Conservation (phyloP, 2,329 filamentous ascomycete genomes). For the Teratosphaeria epicoccoides region DNA sequence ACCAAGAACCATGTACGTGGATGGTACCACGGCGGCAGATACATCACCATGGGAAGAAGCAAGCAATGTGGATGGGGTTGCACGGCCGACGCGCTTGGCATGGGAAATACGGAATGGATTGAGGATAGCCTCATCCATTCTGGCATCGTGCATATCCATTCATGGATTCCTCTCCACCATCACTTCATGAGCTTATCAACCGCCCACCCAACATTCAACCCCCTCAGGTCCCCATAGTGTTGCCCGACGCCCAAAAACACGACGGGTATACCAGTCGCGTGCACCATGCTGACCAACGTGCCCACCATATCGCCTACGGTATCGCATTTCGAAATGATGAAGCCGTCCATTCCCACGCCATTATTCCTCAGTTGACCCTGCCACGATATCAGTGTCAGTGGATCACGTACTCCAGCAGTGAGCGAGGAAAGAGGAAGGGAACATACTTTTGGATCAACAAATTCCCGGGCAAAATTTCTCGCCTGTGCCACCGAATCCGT, state of each 20-base stretch:
- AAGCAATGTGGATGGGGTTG: too few species aligned
- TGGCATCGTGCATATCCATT: too few species aligned
- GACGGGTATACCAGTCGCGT: slow-evolving; percentile 88
- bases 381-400: background rate
- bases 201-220: slow-evolving; percentile 54
- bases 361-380: slow-evolving; percentile 23
- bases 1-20: background rate
- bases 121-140: too few species aligned
- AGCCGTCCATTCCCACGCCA: slow-evolving; percentile 79
- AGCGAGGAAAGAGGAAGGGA: background rate
- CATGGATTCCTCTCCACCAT: too few species aligned
- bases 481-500: slow-evolving; percentile 94
- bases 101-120: too few species aligned
- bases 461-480: slow-evolving; percentile 88
- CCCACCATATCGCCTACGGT: slow-evolving; percentile 99
- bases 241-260: slow-evolving; percentile 73
- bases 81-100: too few species aligned
- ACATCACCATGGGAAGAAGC: too few species aligned
- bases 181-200: slow-evolving; percentile 50
- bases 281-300: slow-evolving; percentile 91
- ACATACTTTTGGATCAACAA: slow-evolving; percentile 36
- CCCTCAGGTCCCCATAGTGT: slow-evolving; percentile 56
- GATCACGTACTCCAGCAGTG: too few species aligned
- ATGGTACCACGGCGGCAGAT: background rate
- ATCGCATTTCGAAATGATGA: slow-evolving; percentile 97